A percentile compares a stretch with the other conserved stretches of the same genome.
phyloP scores from a whole-genome alignment of 140 eudicot genomes.

The Oenanthe javanica region DNA sequence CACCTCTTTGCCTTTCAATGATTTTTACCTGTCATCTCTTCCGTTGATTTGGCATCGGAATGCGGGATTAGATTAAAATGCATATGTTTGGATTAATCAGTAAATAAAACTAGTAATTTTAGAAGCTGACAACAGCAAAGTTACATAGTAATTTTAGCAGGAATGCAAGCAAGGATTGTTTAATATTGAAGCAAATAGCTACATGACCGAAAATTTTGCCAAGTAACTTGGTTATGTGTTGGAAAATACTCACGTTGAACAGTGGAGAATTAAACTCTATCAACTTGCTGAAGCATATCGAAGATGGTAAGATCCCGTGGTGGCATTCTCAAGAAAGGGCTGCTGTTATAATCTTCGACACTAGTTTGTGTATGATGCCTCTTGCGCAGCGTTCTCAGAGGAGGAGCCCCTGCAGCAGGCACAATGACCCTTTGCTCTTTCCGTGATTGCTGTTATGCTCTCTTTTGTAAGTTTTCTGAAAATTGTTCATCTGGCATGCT shows the following conservation, averaged over 20 bases:
- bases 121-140: too few species aligned
- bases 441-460: slow-evolving; percentile 18
- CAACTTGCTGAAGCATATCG: slow-evolving; percentile 6
- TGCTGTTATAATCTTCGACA: slow-evolving; percentile 22
- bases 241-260: not conserved
- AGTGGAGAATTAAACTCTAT: not conserved
- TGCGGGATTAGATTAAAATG: not conserved
- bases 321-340: slow-evolving; percentile 17
- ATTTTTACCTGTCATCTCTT: not conserved
- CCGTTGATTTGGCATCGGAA: slow-evolving; percentile 2
- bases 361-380: slow-evolving; percentile 37
- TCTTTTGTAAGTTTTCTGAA: slow-evolving; percentile 18
- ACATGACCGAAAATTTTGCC: not conserved
- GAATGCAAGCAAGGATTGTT: not conserved
- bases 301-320: slow-evolving; percentile 1
- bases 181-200: slow-evolving; percentile 2
- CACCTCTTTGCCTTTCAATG: not conserved
- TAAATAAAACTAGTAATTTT: too few species aligned
- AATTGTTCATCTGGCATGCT: slow-evolving; percentile 25
- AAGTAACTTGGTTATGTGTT: not conserved
- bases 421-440: slow-evolving; percentile 12
- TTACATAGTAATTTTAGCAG: too few species aligned
- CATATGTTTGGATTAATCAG: not conserved
- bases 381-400: slow-evolving; percentile 34
- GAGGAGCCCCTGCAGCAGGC: slow-evolving; percentile 18